Evolutionary conservation across 305 asterid species (phyloP).

Genomic region (Fraxinus albicans): DNA sequence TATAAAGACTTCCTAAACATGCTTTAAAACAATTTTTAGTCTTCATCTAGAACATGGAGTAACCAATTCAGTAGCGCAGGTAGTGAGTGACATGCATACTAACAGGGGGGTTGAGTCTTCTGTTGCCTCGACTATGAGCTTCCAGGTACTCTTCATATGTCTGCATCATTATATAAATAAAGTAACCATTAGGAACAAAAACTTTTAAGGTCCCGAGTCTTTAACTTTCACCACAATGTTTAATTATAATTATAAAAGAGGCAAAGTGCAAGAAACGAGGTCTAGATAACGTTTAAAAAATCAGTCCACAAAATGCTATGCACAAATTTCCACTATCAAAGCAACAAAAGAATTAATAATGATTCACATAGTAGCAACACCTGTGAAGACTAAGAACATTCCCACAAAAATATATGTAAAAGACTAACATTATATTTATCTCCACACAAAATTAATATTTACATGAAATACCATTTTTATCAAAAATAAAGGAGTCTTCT

Average conservation of each 20-base stretch:
- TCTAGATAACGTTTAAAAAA: slow-evolving; percentile 13
- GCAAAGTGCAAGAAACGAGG: slow-evolving; percentile 12
- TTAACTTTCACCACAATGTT: not conserved
- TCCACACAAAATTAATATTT: not conserved
- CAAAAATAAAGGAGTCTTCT: not conserved
- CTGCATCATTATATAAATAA: slow-evolving; percentile 45
- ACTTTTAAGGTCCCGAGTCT: slow-evolving; percentile 4
- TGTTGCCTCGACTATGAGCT: slow-evolving; percentile 21
- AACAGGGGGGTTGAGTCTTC: slow-evolving; percentile 51
- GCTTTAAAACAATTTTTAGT: slow-evolving; percentile 10
- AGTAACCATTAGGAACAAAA: slow-evolving; percentile 29
- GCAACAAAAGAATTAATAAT: not conserved
- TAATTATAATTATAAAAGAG: slow-evolving; percentile 1
- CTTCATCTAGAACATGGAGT: slow-evolving; percentile 7
- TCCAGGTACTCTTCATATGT: slow-evolving; percentile 50
- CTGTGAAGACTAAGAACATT: not conserved
- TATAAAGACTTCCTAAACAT: not conserved
- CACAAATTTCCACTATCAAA: not conserved
- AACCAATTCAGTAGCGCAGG: slow-evolving; percentile 19
- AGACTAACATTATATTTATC: not conserved
- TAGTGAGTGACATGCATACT: slow-evolving; percentile 35
- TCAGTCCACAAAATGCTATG: not conserved
- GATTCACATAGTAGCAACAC: not conserved
- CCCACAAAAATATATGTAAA: not conserved
- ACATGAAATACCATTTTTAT: not conserved